A percentile compares a stretch with the other conserved stretches of the same genome.
phyloP scores from a whole-genome alignment of 1,284 basidiomycete genomes.

The Schizopora paradoxa region DNA sequence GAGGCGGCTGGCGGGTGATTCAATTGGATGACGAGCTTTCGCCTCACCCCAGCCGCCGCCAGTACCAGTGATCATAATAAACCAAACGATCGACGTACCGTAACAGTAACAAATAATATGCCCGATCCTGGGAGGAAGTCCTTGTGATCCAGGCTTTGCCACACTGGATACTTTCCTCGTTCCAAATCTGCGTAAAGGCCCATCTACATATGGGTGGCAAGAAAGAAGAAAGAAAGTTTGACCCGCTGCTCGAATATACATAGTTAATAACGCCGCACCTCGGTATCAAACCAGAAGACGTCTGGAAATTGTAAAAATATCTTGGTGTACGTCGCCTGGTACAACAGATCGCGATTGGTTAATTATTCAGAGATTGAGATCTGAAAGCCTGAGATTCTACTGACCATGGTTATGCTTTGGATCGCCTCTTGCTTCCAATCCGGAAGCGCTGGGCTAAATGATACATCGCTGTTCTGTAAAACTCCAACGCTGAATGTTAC shows the following conservation, averaged over 20 bases:
- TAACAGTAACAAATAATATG: slow-evolving; percentile 61
- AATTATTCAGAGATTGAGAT: background rate
- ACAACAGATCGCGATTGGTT: background rate
- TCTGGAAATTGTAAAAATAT: slow-evolving; percentile 62
- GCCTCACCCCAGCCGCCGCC: no score
- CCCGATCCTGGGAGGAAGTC: slow-evolving; percentile 57
- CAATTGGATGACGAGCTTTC: no score
- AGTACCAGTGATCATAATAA: no score
- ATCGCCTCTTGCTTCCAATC: slow-evolving; percentile 65
- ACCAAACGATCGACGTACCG: slow-evolving; percentile 36
- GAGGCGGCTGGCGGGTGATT: no score
- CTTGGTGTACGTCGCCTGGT: slow-evolving; percentile 58
- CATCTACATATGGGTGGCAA: slow-evolving; percentile 36
- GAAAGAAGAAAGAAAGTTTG: no score
- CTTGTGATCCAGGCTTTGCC: slow-evolving; percentile 62
- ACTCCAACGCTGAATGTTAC: slow-evolving; percentile 62
- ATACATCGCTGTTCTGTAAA: slow-evolving; percentile 56
- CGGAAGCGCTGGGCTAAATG: slow-evolving; percentile 51
- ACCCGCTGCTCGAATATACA: background rate
- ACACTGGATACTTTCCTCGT: slow-evolving; percentile 62
- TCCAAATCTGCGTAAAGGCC: slow-evolving; percentile 58
- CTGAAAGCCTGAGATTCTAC: slow-evolving; percentile 9
- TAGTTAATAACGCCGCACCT: slow-evolving; percentile 34
- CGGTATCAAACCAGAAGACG: slow-evolving; percentile 66
- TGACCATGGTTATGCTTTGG: slow-evolving; percentile 58